These are phyloP conservation scores for Aureobasidium mangrovei DNA, from an alignment of 2,329 filamentous ascomycete genomes.

Conservation along the genomic window DNA sequence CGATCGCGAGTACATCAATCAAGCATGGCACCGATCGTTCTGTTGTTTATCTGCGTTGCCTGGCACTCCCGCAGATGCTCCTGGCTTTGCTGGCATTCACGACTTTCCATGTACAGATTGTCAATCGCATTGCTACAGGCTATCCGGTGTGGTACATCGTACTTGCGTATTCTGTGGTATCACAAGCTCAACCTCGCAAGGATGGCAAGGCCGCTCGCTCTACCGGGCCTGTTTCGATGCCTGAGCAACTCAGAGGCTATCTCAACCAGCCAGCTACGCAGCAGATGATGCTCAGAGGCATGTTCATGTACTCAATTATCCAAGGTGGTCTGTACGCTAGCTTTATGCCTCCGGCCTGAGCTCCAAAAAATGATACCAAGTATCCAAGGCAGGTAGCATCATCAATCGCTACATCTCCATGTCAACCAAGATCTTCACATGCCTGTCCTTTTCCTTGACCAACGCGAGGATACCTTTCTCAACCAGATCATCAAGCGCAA, in stretches of 20 bases:
- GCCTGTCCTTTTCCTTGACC: constrained; percentile 16
- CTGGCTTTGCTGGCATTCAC: constrained; percentile 64
- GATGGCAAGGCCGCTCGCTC: not conserved
- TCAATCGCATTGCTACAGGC: constrained; percentile 78
- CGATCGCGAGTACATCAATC: not conserved
- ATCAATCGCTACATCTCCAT: constrained; percentile 2
- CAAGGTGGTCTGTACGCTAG: constrained; percentile 79
- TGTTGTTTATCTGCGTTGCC: constrained; percentile 23
- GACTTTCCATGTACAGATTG: constrained; percentile 87
- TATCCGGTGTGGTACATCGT: constrained; percentile 88
- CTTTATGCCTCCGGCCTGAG: constrained; percentile 80
- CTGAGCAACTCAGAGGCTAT: not conserved
- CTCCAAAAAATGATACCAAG: not conserved
- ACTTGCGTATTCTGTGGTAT: constrained; percentile 45
- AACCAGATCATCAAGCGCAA: constrained; percentile 15
- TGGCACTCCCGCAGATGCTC: constrained; percentile 65
- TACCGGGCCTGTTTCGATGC: constrained; percentile 14
- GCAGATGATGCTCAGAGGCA: constrained; percentile 49
- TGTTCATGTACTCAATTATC: constrained; percentile 73
- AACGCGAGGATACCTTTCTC: constrained; percentile 17
- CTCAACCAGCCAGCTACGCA: constrained; percentile 6
- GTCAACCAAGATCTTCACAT: constrained; percentile 18
- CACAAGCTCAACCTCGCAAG: constrained; percentile 18
- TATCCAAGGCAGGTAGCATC: not conserved
- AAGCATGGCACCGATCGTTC: not conserved